Evolutionary conservation across 495 filamentous ascomycete species (phyloP).

Genomic region (Xylaria intraflava): DNA sequence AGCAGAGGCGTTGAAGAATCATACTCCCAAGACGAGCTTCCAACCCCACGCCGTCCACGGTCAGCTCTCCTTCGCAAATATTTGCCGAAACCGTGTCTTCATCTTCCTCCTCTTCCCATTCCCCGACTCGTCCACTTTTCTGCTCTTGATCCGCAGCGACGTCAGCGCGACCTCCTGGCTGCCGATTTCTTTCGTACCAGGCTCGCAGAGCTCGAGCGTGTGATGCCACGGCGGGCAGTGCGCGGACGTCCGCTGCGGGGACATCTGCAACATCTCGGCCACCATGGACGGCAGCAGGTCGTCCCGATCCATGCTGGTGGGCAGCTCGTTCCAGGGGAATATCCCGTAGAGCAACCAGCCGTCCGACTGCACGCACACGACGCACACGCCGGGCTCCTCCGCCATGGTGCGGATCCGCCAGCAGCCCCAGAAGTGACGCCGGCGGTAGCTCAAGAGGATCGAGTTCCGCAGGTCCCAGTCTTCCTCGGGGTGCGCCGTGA

Average conservation of each 20-base stretch:
- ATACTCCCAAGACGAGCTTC: not conserved
- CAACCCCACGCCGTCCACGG: not conserved
- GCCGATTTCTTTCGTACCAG: not conserved
- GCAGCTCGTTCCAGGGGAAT: constrained; percentile 12
- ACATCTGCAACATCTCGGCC: constrained; percentile 10
- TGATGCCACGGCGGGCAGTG: not conserved
- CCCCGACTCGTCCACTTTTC: not conserved
- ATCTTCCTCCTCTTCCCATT: not conserved
- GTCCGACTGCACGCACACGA: constrained; percentile 16
- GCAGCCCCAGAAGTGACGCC: constrained; percentile 17
- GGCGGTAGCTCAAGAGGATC: constrained; percentile 16
- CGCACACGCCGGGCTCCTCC: constrained; percentile 11
- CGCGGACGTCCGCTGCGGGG: constrained; percentile 10
- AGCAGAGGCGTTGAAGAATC: no score
- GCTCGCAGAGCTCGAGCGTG: constrained; percentile 1
- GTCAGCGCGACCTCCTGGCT: not conserved
- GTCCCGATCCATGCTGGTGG: constrained; percentile 5
- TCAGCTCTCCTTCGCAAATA: not conserved
- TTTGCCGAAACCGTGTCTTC: not conserved
- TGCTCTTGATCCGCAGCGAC: not conserved
- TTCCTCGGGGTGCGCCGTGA: constrained; percentile 10
- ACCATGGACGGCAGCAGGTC: constrained; percentile 15
- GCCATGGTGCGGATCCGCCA: constrained; percentile 12
- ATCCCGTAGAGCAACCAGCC: constrained; percentile 18
- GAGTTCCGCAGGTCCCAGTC: constrained; percentile 21